Evolutionary conservation across 78 protist genomes (phyloP), one percentile per base, ranked within the genome.

Genomic region (Tieghemostelium lacteum): DNA sequence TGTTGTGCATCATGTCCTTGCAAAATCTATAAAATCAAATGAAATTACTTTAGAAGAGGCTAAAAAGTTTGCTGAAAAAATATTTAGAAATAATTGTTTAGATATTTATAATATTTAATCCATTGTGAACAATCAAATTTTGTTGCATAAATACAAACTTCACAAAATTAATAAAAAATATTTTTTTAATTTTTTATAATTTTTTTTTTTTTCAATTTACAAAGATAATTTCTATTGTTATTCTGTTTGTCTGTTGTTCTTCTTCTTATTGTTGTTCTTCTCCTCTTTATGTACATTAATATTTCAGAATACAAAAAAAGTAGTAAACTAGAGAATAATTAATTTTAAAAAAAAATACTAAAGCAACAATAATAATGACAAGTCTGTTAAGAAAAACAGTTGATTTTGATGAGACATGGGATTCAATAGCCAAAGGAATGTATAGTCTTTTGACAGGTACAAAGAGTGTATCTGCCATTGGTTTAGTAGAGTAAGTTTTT

Each of bases 381-480:
- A 39, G 76, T 22, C 49, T 70, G n/a, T 33, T 58, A 7, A 29
- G 88, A 66, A 70, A 78, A 31, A 29, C 34, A 2, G 66, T 73
- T 67, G 92, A 85, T 37, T 73, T 85, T 33, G 58, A 85, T 39
- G 40, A 36, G 34, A 85, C 29, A 33, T 85, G 86, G 85, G 60
- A 50, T 17, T 42, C 57, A 12, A 33, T 73, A 39, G 28, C 42
- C 24, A 54, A 66, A 20, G 75, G 73, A 50, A 60, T 78, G 61
- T 66, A n/a, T 17, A 19, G 7, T 28, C 36, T 78, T n/a, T 66
- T 78, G 19, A 55, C 64, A 24, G 88, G 76, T 52, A 24, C 19
- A 1, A 50, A 52, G 22, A 57, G n/a, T 66, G 54, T 78, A 28
- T 65, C 52, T 1, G 45, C 66, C 0, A 67, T 78, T 45, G 36